Base-by-base conservation (phyloP, 2,329 filamentous ascomycete genomes). In the Mariannaea sp. region DNA sequence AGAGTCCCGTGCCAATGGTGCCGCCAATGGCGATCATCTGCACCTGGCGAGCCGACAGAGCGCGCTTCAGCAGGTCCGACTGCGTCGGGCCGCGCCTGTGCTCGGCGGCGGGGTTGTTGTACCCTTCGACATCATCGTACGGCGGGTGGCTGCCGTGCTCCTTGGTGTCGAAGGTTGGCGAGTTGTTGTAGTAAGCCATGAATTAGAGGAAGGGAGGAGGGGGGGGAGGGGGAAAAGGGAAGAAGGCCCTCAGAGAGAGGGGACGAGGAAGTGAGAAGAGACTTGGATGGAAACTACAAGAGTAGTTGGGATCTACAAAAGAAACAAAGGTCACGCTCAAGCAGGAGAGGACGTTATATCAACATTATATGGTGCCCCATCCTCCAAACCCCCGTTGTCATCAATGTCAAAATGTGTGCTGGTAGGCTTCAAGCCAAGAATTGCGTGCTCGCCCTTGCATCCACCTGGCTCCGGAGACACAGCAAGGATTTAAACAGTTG, bases 11-110 rank as follows among this genome's bases (percentile, higher is more conserved):
- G 7, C 81, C 81, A 40, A 84, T 83, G 1, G 80, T 83, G 29
- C 80, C 80, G 16, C 79, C 80, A 42, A 84, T 81, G 36, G 84
- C 85, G 56, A 87, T 85, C 83, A 87, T 86, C 70, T 87, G 83
- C 9, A 87, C 81, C 67, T 87, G 84, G n/a, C 84, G 79, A 13
- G 81, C 69, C 2, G 80, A 82, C 10, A 86, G 74, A 35, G 80
- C 77, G 5, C 84, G 80, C 16, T 75, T 75, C 9, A 87, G 73
- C 47, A 71, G 73, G 60, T 83, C 79, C 2, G 74, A 66, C 40
- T 65, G 64, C 30, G 64, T 58, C 33, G 63, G 63, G 36, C 55
- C 52, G 7, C 44, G 49, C 14, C 30, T 29, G 24, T 38, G 49
- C 14, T 46, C 10, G 29, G 7, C 29, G 5, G 29, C 29, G 7